These are phyloP conservation scores for Luzula sylvatica DNA, from an alignment of 176 grass and related monocot genomes.

Conservation along the genomic window DNA sequence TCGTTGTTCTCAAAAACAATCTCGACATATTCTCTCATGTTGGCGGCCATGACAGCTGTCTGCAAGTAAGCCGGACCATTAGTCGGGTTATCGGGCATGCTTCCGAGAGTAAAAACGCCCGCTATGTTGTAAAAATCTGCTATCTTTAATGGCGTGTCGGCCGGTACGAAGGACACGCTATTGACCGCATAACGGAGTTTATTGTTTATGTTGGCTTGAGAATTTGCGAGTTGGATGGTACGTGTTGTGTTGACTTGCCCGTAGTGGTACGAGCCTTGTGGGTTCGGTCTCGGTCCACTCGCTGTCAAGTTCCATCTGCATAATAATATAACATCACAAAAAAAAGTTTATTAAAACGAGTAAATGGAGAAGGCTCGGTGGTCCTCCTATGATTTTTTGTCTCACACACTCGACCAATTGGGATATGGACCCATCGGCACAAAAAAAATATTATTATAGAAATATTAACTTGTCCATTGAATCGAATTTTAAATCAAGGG, in stretches of 20 bases:
- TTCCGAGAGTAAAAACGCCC: constrained; percentile 61
- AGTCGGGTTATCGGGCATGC: constrained; percentile 60
- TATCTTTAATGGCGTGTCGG: constrained; percentile 81
- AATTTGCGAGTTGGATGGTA: constrained; percentile 69
- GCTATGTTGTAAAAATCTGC: constrained; percentile 87
- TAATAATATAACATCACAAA: too few species aligned
- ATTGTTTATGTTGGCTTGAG: constrained; percentile 49
- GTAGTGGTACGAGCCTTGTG: constrained; percentile 95
- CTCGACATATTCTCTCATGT: constrained; percentile 80
- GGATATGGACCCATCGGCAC: too few species aligned
- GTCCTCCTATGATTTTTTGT: too few species aligned
- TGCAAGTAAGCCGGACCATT: constrained; percentile 52
- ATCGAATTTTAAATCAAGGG: not conserved
- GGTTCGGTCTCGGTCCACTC: constrained; percentile 91
- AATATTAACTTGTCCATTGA: too few species aligned
- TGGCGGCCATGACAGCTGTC: constrained; percentile 74
- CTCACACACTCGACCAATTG: too few species aligned
- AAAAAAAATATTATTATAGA: too few species aligned
- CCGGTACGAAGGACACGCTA: constrained; percentile 58
- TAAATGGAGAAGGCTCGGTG: too few species aligned
- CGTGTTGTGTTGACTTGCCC: constrained; percentile 83
- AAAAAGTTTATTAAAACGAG: too few species aligned
- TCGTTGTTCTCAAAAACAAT: constrained; percentile 73
- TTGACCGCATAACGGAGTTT: constrained; percentile 92
- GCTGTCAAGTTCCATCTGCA: constrained; percentile 86